Percentiles rank a stretch among this genome's conserved stretches.
These are phyloP conservation scores for Penicillium coprophilum DNA, from an alignment of 495 filamentous ascomycete species.

Conservation along the genomic window DNA sequence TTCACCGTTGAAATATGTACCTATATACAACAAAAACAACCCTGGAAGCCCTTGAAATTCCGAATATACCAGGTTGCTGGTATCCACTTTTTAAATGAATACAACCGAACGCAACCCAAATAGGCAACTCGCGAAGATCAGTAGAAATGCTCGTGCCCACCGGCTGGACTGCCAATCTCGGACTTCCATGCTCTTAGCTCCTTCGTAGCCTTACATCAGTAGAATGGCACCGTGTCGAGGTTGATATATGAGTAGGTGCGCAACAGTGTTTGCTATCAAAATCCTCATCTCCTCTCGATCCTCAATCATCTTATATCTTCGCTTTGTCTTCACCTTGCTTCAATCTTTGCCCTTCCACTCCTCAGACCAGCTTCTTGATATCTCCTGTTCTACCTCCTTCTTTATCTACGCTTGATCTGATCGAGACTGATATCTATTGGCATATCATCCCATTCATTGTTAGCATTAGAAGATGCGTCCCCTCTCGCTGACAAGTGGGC, in stretches of 20 bases:
- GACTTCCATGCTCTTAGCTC: not conserved
- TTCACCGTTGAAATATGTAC: not conserved
- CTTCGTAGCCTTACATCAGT: not conserved
- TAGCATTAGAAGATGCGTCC: conserved; percentile 11
- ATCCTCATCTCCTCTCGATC: not conserved
- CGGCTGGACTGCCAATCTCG: not conserved
- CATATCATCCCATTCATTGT: not conserved
- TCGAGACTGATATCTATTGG: not conserved
- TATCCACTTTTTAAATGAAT: not conserved
- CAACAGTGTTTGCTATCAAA: not conserved
- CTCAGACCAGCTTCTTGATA: not conserved
- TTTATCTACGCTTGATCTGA: not conserved
- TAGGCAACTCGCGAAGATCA: conserved; percentile 1
- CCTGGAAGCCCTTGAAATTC: not conserved
- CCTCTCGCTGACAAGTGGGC: conserved; percentile 4
- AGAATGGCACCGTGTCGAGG: not conserved
- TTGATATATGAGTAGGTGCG: not conserved
- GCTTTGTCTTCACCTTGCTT: not conserved
- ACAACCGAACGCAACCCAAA: not conserved
- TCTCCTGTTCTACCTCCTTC: not conserved
- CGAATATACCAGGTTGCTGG: not conserved
- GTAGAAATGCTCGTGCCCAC: not conserved
- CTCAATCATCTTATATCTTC: not conserved
- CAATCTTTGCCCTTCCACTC: not conserved
- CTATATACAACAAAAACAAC: not conserved